Base-by-base conservation (phyloP, 2,329 filamentous ascomycete genomes). In the Epicoccum sorghinum region DNA sequence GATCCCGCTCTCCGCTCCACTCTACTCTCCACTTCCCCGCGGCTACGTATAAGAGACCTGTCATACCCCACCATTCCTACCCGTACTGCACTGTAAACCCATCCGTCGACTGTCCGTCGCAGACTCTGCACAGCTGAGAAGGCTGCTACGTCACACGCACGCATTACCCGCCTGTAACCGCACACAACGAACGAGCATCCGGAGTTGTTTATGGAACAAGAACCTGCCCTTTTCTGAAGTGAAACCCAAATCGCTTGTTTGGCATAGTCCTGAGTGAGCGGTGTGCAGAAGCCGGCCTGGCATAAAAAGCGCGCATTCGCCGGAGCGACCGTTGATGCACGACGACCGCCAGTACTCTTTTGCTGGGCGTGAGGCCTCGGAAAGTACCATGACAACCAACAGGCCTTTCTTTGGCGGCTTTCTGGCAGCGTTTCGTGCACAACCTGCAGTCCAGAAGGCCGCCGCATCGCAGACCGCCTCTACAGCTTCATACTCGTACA, bases 371-470 rank as follows among this genome's bases (percentile, higher is more conserved):
- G 57, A 58, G 32, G 45, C 58, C 36, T 50, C 62, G 8, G 47
- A 46, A 53, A 51, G 54, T 54, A 78, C 55, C 64, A 88, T 88
- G 85, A 82, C 84, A 2, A 86, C 83, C 60, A 87, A 88, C 76
- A 77, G 85, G 53, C 86, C 82, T 42, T 89, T 89, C 76, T 80
- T 89, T 65, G 81, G 85, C 62, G 86, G 85, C 77, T 87, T 89
- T 76, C 81, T 89, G 58, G 83, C 86, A 42, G 85, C 86, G 58
- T 89, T 89, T 68, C 81, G 86, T 46, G 84, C 86, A 45, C 85
- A 88, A 67, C 85, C 85, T 37, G 78, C 81, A 51, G 80, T 82
- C 24, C 78, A 84, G 60, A 87, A 87, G 66, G 77, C 84, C 23
- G 78, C 83, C 9, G 75, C 76, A n/a, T 71, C 77, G 14, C 65